Evolutionary conservation across 2,329 filamentous ascomycete species (phyloP), one percentile per base, ranked within the genome.

Genomic region (Colletotrichum lindemuthianum): DNA sequence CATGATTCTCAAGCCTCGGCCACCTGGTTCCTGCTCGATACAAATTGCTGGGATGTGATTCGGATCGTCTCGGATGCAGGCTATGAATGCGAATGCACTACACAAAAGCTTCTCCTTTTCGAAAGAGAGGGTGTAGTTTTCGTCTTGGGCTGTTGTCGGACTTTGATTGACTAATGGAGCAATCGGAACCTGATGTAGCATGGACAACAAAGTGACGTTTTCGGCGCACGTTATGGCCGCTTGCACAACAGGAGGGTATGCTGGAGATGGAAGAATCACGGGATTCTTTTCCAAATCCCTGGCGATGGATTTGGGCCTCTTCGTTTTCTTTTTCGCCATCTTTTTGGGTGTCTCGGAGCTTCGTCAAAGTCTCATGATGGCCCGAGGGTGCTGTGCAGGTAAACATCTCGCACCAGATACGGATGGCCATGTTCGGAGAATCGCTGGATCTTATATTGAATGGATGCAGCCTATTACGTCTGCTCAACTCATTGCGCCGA

Each of bases 41-140:
- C 57, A 48, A 2, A 52, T 49, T 4, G 57, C 57, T 15, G 49
- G 39, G n/a, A 60, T 40, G 7, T 34, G 48, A 15, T 45, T 44
- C 34, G 15, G 10, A 8, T 60, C n/a, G 49, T 47, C 47, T 3
- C 41, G n/a, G n/a, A 40, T 15, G 32, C 57, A 44, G 40, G 57
- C 39, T 8, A 60, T 24, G 13, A 60, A 60, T 2, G 50, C 58
- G 8, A 55, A 44, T 8, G 50, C 34, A 8, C 41, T 33, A 16
- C 47, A 52, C 6, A 60, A n/a, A 11, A 7, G n/a, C 6, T 16
- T 15, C 16, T 60, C 58, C 2, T 37, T 32, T 2, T 53, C 58
- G 15, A 54, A n/a, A 7, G 39, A 13, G 11, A 60, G 36, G 8
- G 16, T 39, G 34, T n/a, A 37, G 2, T 12, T 15, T 7, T 8